Base-by-base conservation (phyloP, 2,329 filamentous ascomycete species). In the Sclerotinia minor region DNA sequence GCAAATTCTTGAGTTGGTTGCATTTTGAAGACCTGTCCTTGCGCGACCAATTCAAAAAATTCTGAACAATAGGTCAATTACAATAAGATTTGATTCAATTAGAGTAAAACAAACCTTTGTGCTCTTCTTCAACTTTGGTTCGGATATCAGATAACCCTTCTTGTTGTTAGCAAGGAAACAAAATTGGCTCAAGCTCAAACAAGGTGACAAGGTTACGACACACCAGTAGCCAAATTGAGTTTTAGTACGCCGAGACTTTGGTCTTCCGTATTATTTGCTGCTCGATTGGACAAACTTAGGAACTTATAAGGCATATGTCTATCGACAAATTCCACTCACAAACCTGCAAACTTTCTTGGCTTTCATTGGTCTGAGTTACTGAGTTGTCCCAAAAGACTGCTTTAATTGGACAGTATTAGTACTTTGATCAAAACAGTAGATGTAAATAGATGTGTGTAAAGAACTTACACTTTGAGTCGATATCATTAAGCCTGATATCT, bases 61-160 rank as follows among this genome's bases (percentile, higher is more conserved):
- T 67, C 54, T 67, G 17, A 21, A 50, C 26, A 26, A 5, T 38
- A 38, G 15, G 17, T 63, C 50, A 63, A 26, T 26, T 38, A 17
- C 15, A 17, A 26, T 3, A 32, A 52, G 9, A 35, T 8, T 63
- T 19, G 8, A 38, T 19, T 15, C 15, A 17, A 41, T 26, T 5
- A 19, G 41, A 55, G 29, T n/a, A 29, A 44, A 54, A 64, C 35
- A 9, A 29, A 60, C 64, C 64, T 66, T 66, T 66, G 19, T 66
- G 54, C 35, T 66, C 53, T 29, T 60, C 19, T 29, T 66, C 53
- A 38, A 60, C 53, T 32, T 32, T 49, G n/a, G 19, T 50, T 49
- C 44, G 64, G 52, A 66, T 60, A 41, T 60, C 19, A 49, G 53
- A n/a, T 24, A 66, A 38, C 29, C 64, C 64, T 66, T 32, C 8